These are phyloP conservation scores for Alternaria angustiovoidea DNA, from an alignment of 2,329 filamentous ascomycete genomes.

Conservation along the genomic window DNA sequence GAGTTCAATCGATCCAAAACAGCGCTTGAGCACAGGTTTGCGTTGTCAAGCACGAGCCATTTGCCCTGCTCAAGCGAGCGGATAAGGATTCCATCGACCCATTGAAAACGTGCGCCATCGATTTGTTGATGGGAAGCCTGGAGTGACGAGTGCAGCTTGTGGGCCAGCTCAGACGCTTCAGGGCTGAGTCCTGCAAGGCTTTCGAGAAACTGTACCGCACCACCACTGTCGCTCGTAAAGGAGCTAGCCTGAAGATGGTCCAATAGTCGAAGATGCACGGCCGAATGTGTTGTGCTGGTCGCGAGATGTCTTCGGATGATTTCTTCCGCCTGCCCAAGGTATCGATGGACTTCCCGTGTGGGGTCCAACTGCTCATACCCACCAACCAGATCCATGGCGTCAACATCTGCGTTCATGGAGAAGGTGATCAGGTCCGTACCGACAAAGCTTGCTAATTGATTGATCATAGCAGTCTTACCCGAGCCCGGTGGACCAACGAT, in stretches of 20 bases:
- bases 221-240: not conserved
- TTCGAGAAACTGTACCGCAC: slow-evolving; percentile 22
- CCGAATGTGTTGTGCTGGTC: slow-evolving; percentile 11
- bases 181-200: slow-evolving; percentile 20
- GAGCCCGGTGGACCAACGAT: slow-evolving; percentile 84
- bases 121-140: slow-evolving; percentile 62
- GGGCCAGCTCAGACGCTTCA: slow-evolving; percentile 50
- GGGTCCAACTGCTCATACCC: slow-evolving; percentile 96
- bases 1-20: slow-evolving; percentile 96
- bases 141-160: slow-evolving; percentile 61
- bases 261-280: slow-evolving; percentile 27
- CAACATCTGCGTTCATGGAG: slow-evolving; percentile 91
- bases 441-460: slow-evolving; percentile 78
- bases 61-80: slow-evolving; percentile 84
- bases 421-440: slow-evolving; percentile 83
- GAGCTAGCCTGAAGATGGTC: slow-evolving; percentile 27
- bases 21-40: slow-evolving; percentile 93
- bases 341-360: slow-evolving; percentile 72
- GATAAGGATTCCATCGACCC: slow-evolving; percentile 92
- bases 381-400: slow-evolving; percentile 96
- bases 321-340: slow-evolving; percentile 62
- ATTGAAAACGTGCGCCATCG: slow-evolving; percentile 86
- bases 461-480: slow-evolving; percentile 84
- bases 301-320: slow-evolving; percentile 58
- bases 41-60: slow-evolving; percentile 96